Evolutionary conservation across 2,329 filamentous ascomycete species (phyloP).

Genomic region (Fusarium poae): DNA sequence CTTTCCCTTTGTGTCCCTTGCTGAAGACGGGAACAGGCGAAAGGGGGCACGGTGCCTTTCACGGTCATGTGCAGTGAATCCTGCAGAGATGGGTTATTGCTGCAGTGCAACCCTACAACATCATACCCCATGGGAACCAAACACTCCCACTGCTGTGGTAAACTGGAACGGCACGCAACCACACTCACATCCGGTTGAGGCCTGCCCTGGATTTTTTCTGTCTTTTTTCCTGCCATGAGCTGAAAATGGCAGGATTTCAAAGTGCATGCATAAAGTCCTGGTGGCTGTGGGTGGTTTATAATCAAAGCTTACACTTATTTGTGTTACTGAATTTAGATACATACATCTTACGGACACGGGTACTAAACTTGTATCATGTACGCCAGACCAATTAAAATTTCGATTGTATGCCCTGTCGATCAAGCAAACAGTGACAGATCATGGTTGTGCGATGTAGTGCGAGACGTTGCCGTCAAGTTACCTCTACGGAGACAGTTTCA

Average conservation of each 20-base stretch:
- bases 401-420: neutral
- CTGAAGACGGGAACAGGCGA: neutral
- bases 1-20: neutral
- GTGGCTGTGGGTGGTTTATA: neutral
- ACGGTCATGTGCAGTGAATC: conserved; percentile 12
- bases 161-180: conserved; percentile 14
- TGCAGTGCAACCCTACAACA: conserved; percentile 37
- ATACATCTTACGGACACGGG: neutral
- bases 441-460: too few relatives aligned
- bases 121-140: neutral
- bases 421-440: neutral
- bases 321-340: conserved; percentile 4
- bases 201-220: neutral
- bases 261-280: conserved; percentile 12
- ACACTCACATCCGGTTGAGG: conserved; percentile 19
- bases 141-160: conserved; percentile 21
- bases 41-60: conserved; percentile 7
- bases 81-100: conserved; percentile 2
- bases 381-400: neutral
- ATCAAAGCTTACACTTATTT: neutral
- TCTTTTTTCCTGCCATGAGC: neutral
- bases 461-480: neutral
- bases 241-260: conserved; percentile 13
- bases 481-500: neutral
- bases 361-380: neutral